phyloP scores from a whole-genome alignment of 75 land plant species.

The Selaginella tamariscina region DNA sequence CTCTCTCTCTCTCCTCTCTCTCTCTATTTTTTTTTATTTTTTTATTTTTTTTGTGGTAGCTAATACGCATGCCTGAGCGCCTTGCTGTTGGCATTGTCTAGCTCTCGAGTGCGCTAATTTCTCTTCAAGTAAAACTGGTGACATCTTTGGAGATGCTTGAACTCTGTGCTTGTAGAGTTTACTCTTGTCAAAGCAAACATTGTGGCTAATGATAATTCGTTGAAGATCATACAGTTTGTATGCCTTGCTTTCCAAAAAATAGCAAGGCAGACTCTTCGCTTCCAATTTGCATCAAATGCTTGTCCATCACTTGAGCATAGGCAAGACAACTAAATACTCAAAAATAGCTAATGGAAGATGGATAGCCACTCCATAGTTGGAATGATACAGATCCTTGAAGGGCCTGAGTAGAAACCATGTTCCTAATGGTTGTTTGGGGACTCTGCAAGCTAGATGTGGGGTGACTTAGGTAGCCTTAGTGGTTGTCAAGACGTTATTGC shows the following conservation, averaged over 20 bases:
- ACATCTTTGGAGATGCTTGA: background rate
- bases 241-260: background rate
- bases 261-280: background rate
- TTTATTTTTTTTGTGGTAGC: no score
- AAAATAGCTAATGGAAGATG: slow-evolving; percentile 1
- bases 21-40: no score
- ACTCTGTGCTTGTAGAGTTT: slow-evolving; percentile 2
- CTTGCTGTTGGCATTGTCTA: no score
- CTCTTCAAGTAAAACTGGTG: background rate
- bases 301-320: slow-evolving; percentile 1
- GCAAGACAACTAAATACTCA: background rate
- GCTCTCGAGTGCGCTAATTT: no score
- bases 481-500: no score
- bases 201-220: no score
- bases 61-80: no score
- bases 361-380: background rate
- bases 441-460: no score
- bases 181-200: background rate
- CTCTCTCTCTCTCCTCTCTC: no score
- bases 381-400: background rate
- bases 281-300: background rate
- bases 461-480: no score
- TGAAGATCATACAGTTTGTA: background rate
- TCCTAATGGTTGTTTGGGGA: no score
- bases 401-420: no score